A percentile compares a stretch with the other conserved stretches of the same genome.
phyloP scores from a whole-genome alignment of 176 grass and related monocot species.

The Chrysopogon serrulatus region DNA sequence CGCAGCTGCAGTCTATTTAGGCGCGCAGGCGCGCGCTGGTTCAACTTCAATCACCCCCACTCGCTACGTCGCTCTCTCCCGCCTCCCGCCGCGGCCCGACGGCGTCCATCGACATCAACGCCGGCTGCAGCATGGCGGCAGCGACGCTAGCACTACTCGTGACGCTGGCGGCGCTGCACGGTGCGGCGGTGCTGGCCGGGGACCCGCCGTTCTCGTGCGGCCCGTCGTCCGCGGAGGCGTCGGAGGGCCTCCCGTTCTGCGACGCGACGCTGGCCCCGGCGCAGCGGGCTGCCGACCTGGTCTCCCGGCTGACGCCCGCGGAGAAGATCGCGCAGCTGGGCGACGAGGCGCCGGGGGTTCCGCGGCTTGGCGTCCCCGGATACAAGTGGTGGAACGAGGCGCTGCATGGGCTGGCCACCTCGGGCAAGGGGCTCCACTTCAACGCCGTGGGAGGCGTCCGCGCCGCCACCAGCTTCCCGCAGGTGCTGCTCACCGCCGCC shows the following conservation, averaged over 20 bases:
- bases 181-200: background rate
- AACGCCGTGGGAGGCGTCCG: slow-evolving; percentile 1
- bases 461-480: slow-evolving; percentile 67
- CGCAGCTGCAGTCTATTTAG: background rate
- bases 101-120: background rate
- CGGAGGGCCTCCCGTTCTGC: slow-evolving; percentile 38
- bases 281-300: slow-evolving; percentile 47
- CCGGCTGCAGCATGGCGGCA: background rate
- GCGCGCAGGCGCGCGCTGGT: background rate
- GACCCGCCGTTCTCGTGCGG: slow-evolving; percentile 52
- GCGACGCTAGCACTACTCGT: background rate
- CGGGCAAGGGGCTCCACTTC: slow-evolving; percentile 39
- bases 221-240: background rate
- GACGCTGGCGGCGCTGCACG: too few species aligned
- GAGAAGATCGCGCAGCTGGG: slow-evolving; percentile 63
- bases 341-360: slow-evolving; percentile 21
- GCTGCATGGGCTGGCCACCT: slow-evolving; percentile 62
- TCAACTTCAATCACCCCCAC: too few species aligned
- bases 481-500: slow-evolving; percentile 66
- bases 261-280: background rate
- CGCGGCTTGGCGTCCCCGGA: slow-evolving; percentile 48
- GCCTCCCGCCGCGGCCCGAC: background rate
- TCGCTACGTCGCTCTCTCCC: background rate
- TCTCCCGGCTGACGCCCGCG: slow-evolving; percentile 33
- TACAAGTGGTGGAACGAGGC: slow-evolving; percentile 88